Conservation (phyloP, 352 stramenopile genomes). For the Globisporangium lucens region DNA sequence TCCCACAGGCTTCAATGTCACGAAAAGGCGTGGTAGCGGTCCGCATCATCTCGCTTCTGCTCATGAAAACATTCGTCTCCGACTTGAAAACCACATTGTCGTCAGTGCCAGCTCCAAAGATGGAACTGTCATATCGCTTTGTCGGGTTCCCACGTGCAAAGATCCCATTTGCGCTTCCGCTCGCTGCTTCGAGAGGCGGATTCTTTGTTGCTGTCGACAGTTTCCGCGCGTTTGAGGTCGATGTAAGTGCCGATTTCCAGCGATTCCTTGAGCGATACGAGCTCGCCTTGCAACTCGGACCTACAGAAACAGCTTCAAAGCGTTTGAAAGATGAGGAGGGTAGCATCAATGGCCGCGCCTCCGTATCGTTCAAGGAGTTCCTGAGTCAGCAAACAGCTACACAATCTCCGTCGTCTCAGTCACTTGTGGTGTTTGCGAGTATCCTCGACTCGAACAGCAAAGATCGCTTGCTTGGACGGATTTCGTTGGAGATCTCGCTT, state of each 20-base stretch:
- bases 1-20: neutral
- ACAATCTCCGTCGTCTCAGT: neutral
- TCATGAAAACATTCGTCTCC: conserved; percentile 20
- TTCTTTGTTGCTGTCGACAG: conserved; percentile 11
- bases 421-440: conserved; percentile 2
- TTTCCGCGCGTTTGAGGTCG: conserved; percentile 8
- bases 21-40: conserved; percentile 3
- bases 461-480: conserved; percentile 8
- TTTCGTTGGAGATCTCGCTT: conserved; percentile 10
- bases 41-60: conserved; percentile 14
- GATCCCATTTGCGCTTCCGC: neutral
- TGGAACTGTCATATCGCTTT: conserved; percentile 19
- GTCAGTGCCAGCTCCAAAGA: neutral
- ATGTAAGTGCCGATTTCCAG: conserved; percentile 7
- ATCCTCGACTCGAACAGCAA: conserved; percentile 5
- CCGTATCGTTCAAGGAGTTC: neutral
- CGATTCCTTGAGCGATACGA: conserved; percentile 9
- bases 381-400: neutral
- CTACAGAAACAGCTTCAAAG: no score
- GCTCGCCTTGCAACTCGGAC: conserved; percentile 5
- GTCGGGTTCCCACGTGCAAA: conserved; percentile 14
- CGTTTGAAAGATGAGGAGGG: neutral
- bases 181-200: conserved; percentile 4
- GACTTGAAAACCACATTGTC: neutral
- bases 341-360: conserved; percentile 1